phyloP scores from a whole-genome alignment of 1,284 basidiomycete species.

The Hymenochaete sp. region DNA sequence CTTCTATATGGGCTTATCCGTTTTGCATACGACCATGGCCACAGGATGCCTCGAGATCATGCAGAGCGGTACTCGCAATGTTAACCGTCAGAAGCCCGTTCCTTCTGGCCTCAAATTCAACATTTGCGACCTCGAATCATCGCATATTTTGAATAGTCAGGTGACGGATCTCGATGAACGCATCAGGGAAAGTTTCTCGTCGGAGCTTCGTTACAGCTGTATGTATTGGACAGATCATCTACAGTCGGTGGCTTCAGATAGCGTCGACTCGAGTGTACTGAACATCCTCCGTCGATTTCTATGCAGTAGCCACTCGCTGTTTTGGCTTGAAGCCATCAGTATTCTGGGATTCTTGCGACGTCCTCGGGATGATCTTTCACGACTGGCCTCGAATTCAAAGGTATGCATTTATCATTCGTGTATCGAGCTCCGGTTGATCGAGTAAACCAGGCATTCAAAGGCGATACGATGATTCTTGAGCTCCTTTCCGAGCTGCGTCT shows the following conservation, averaged over 20 bases:
- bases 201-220: background rate
- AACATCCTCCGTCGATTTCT: background rate
- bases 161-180: background rate
- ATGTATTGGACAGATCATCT: background rate
- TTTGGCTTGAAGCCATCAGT: slow-evolving; percentile 12
- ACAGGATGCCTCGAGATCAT: background rate
- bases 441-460: background rate
- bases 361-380: background rate
- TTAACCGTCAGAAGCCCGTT: too few species aligned
- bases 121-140: background rate
- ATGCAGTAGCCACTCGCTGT: background rate
- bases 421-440: background rate
- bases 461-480: background rate
- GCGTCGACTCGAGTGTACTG: background rate
- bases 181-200: background rate
- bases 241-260: background rate
- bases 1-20: slow-evolving; percentile 21
- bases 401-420: background rate
- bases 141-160: background rate
- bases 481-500: background rate
- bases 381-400: background rate
- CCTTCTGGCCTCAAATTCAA: slow-evolving; percentile 20
- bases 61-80: too few species aligned
- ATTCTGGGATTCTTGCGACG: background rate
- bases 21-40: slow-evolving; percentile 11